Percentiles rank a stretch among this genome's conserved stretches.
phyloP scores from a whole-genome alignment of 257 asterid genomes.

The Ocimum tenuiflorum region DNA sequence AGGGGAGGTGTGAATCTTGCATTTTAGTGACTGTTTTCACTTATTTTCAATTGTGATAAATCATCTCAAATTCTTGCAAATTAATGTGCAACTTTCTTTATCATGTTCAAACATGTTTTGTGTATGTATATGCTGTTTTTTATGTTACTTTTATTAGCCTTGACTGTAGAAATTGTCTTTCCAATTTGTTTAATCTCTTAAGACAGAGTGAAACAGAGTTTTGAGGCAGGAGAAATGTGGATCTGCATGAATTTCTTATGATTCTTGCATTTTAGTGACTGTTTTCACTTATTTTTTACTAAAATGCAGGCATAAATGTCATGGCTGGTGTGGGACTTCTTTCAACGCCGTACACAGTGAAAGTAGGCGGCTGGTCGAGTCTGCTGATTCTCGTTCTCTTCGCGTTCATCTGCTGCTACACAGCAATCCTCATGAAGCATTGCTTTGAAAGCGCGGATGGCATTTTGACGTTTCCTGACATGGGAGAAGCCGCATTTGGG shows the following conservation, averaged over 20 bases:
- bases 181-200: background rate
- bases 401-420: slow-evolving; percentile 71
- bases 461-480: slow-evolving; percentile 71
- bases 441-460: slow-evolving; percentile 70
- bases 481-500: slow-evolving; percentile 96
- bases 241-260: background rate
- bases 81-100: background rate
- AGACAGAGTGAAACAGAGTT: background rate
- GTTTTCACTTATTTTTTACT: background rate
- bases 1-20: background rate
- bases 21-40: background rate
- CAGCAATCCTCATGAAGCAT: slow-evolving; percentile 71
- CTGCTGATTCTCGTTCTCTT: slow-evolving; percentile 52
- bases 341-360: slow-evolving; percentile 67
- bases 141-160: background rate
- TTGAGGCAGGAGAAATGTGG: background rate
- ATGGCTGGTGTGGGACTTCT: slow-evolving; percentile 91
- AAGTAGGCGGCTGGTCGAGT: slow-evolving; percentile 82
- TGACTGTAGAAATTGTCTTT: background rate
- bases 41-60: background rate
- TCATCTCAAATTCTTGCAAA: background rate
- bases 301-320: slow-evolving; percentile 58
- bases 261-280: background rate
- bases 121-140: background rate
- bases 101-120: background rate